These are phyloP conservation scores for Panaeolus papilionaceus DNA, from an alignment of 768 basidiomycete species.

Conservation along the genomic window DNA sequence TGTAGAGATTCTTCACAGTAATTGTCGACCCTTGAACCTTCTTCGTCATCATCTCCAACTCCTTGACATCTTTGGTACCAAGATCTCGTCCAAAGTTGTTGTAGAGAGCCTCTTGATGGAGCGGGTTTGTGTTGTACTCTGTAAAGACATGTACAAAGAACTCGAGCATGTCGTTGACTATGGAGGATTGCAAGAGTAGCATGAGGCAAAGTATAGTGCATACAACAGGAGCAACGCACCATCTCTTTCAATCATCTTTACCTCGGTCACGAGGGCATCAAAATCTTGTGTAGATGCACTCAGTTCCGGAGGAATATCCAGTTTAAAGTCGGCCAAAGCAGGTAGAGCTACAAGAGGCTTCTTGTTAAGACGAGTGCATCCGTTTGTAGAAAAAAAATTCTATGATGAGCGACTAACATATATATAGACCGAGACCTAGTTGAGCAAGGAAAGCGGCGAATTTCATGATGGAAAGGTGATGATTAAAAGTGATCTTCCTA, in stretches of 20 bases:
- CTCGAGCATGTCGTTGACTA: slow-evolving; percentile 2
- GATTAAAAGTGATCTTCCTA: background rate
- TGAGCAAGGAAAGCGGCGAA: background rate
- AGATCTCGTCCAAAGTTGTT: slow-evolving; percentile 2
- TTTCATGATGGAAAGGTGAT: background rate
- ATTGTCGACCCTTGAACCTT: background rate
- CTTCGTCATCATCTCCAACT: background rate
- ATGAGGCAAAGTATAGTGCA: background rate
- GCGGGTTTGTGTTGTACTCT: background rate
- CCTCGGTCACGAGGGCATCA: background rate
- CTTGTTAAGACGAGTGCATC: background rate
- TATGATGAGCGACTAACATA: background rate
- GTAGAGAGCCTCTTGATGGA: background rate
- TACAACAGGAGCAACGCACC: background rate
- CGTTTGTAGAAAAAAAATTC: background rate
- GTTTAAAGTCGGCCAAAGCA: background rate
- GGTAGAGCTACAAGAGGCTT: background rate
- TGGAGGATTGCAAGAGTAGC: background rate
- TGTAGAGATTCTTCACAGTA: background rate
- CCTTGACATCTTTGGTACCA: slow-evolving; percentile 1
- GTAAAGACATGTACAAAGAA: background rate
- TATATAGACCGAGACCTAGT: background rate
- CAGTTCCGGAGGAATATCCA: background rate
- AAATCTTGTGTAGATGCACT: background rate
- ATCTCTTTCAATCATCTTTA: background rate